Conservation (phyloP, 805 yeast genomes). For the Candida nitratophila region DNA sequence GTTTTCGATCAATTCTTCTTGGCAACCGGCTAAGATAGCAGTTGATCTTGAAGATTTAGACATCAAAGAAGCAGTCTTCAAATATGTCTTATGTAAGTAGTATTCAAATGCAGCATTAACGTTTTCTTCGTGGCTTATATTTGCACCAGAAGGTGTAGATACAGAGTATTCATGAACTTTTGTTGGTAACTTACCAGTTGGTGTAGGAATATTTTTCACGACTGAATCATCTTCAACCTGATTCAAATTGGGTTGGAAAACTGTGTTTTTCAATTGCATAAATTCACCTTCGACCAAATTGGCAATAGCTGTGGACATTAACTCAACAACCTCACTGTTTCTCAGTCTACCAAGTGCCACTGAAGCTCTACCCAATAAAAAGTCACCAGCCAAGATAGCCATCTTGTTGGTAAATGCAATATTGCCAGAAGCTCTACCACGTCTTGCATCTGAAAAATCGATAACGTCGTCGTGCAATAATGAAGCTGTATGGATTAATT, state of each 20-base stretch:
- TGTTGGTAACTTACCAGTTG: conserved; percentile 60
- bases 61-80: conserved; percentile 91
- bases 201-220: conserved; percentile 38
- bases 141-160: conserved; percentile 2
- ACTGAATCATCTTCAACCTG: conserved; percentile 39
- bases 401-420: conserved; percentile 92
- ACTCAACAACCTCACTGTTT: conserved; percentile 95
- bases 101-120: conserved; percentile 92
- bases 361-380: conserved; percentile 90
- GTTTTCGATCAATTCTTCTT: conserved; percentile 66
- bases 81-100: conserved; percentile 89
- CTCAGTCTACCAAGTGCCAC: conserved; percentile 89
- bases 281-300: conserved; percentile 97
- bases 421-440: conserved; percentile 90
- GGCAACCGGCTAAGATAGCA: conserved; percentile 85
- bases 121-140: conserved; percentile 51
- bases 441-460: conserved; percentile 79
- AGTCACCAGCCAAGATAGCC: conserved; percentile 97
- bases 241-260: conserved; percentile 43
- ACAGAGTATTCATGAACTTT: conserved; percentile 53
- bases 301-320: conserved; percentile 92
- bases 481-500: conserved; percentile 97
- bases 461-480: conserved; percentile 95
- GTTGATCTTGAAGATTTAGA: conserved; percentile 91
- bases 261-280: conserved; percentile 95